Evolutionary conservation across 345 rosid genomes (phyloP), one percentile per base, ranked within the genome.

Genomic region (Salix koriyanagi): DNA sequence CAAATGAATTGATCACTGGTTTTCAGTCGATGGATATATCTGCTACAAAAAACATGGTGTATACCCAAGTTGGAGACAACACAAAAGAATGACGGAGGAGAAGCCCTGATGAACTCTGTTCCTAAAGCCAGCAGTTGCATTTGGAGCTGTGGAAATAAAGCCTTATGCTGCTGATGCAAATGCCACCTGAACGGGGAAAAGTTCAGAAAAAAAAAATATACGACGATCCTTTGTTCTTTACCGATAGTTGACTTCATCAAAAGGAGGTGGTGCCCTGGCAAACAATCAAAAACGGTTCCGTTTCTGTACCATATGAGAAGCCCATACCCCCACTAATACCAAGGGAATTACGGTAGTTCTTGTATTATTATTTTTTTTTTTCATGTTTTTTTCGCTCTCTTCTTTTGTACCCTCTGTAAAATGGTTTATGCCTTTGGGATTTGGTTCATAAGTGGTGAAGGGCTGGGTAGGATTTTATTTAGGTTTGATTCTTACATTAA

Each of bases 21-120:
- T 39, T 82, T 15, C 72, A 75, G 64, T 67, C 73, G 10, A 11
- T 62, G 25, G 73, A 52, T 32, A 32, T 76, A 68, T 68, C 80
- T 36, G n/a, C 62, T 46, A 62, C 25, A 1, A 58, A 72, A 41
- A 68, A 41, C 11, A 50, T 60, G 39, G 75, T 28, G 10, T 61
- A 65, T 41, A 4, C 70, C 42, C 32, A 25, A 12, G 46, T 14
- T 6, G 54, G n/a, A 44, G 61, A 19, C 9, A 60, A n/a, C 44
- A 69, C 70, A 39, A 60, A 48, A 76, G 50, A 65, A 66, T 76
- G 68, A 79, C 26, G 21, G 44, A 28, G 32, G 19, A 37, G 19
- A 2, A 15, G 30, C 10, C 30, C 64, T 54, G 23, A 60, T 8
- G 48, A 46, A 28, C 34, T 11, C 67, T 65, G 73, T 32, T 30